Evolutionary conservation across 2,329 filamentous ascomycete genomes (phyloP), one percentile per base, ranked within the genome.

Genomic region (Helotiales sp.): DNA sequence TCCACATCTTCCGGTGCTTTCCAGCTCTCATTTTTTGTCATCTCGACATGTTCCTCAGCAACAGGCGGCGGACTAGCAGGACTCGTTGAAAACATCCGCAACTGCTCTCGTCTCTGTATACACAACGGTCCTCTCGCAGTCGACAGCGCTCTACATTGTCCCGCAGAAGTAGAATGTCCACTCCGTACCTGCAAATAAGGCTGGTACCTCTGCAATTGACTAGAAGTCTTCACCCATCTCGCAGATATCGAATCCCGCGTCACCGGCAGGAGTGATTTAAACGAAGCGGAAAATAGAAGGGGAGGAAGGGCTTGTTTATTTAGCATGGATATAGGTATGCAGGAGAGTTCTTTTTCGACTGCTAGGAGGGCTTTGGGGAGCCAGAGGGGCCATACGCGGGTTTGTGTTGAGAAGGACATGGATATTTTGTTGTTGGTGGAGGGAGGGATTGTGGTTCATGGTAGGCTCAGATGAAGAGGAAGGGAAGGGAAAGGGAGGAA

Each of bases 381-480:
- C 61, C 61, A 59, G 2, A 38, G 34, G 29, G 61, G 61, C 61
- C 58, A 63, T n/a, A 61, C 61, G 42, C 59, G 56, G 12, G 59
- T 46, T 22, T 42, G 48, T 5, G 38, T 52, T 22, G 52, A 31
- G 25, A 59, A 36, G n/a, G 52, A 55, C 31, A 42, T 40, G 12
- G 56, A 57, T 22, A 61, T 53, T 19, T 38, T 40, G 52, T 17
- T 42, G 17, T 7, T 25, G 15, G 2, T 50, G 27, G 19, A 29
- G n/a, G n/a, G 17, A 22, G 29, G 10, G 46, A 22, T 54, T n/a
- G 10, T 52, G 17, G 33, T 19, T 9, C 6, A 27, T 17, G 13
- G 30, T 42, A 22, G n/a, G 17, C 8, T 22, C 5, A 22, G 33
- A 19, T 7, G 19, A 33, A 27, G 24, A 44, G 3, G 29, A 42